These are phyloP conservation scores for Umbilicaria muhlenbergii DNA, from an alignment of 495 filamentous ascomycete genomes.

Conservation along the genomic window DNA sequence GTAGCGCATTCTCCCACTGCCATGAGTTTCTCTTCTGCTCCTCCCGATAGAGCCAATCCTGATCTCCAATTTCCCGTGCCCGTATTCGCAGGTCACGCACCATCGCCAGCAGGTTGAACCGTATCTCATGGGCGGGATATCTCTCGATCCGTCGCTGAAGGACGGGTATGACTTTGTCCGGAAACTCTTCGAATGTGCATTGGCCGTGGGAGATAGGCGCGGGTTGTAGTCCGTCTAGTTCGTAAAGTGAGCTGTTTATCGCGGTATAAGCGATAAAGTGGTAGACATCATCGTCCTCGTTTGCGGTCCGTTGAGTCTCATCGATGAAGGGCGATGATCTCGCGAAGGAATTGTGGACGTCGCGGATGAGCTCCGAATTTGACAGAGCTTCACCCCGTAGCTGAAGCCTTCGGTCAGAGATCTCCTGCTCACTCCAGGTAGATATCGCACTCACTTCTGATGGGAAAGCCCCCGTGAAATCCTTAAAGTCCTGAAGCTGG, in stretches of 20 bases:
- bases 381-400: constrained; percentile 50
- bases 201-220: constrained; percentile 77
- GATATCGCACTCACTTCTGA: constrained; percentile 36
- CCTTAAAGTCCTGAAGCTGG: constrained; percentile 62
- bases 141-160: constrained; percentile 68
- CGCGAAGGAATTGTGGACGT: constrained; percentile 88
- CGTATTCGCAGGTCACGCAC: constrained; percentile 59
- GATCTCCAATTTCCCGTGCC: constrained; percentile 72
- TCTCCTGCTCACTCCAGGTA: neutral
- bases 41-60: constrained; percentile 61
- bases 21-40: constrained; percentile 72
- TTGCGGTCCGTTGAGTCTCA: constrained; percentile 52
- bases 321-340: constrained; percentile 79
- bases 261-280: constrained; percentile 95
- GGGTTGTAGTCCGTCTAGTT: constrained; percentile 88
- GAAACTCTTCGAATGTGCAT: constrained; percentile 54
- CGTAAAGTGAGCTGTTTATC: constrained; percentile 66
- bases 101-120: constrained; percentile 93
- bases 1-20: constrained; percentile 90
- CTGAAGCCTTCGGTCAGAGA: constrained; percentile 9
- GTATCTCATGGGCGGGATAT: constrained; percentile 76
- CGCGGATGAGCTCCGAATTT: constrained; percentile 69
- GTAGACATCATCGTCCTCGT: constrained; percentile 65
- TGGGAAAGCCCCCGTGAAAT: constrained; percentile 81
- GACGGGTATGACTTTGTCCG: constrained; percentile 72